phyloP scores from a whole-genome alignment of 192 early-diverging fungal genomes.

The Linnemannia exigua region DNA sequence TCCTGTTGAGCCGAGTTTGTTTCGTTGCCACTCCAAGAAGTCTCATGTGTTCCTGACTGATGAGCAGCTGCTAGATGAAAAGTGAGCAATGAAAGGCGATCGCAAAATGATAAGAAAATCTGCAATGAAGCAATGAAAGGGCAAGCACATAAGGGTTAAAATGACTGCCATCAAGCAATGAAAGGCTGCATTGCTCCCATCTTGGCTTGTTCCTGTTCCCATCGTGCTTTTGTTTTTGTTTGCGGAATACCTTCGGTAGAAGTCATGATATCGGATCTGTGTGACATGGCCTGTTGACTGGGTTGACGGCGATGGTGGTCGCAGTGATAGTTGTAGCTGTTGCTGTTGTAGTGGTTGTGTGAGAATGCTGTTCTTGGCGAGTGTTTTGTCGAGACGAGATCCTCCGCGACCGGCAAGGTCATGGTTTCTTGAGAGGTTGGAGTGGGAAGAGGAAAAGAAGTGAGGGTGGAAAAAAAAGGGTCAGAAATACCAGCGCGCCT shows the following conservation, averaged over 20 bases:
- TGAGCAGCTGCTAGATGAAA: neutral
- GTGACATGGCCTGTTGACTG: neutral
- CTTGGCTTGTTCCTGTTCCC: neutral
- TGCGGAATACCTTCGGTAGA: neutral
- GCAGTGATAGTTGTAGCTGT: neutral
- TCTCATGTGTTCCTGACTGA: neutral
- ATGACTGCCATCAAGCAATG: neutral
- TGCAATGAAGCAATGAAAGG: neutral
- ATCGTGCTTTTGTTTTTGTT: neutral
- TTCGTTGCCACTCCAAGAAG: neutral
- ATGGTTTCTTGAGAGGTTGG: neutral
- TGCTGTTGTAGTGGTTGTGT: neutral
- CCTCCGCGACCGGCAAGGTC: constrained; percentile 6
- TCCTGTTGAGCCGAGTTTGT: neutral
- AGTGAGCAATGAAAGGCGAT: neutral
- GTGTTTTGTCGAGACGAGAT: constrained; percentile 13
- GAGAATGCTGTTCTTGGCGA: neutral
- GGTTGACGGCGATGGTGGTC: neutral
- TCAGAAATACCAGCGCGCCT: too few relatives aligned
- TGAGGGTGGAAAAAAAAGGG: neutral
- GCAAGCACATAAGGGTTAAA: too few relatives aligned
- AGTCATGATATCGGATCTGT: neutral
- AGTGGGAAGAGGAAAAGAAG: neutral
- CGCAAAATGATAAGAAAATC: neutral
- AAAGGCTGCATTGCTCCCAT: neutral